phyloP scores from a whole-genome alignment of 495 filamentous ascomycete species.

The Talaromyces wortmannii region DNA sequence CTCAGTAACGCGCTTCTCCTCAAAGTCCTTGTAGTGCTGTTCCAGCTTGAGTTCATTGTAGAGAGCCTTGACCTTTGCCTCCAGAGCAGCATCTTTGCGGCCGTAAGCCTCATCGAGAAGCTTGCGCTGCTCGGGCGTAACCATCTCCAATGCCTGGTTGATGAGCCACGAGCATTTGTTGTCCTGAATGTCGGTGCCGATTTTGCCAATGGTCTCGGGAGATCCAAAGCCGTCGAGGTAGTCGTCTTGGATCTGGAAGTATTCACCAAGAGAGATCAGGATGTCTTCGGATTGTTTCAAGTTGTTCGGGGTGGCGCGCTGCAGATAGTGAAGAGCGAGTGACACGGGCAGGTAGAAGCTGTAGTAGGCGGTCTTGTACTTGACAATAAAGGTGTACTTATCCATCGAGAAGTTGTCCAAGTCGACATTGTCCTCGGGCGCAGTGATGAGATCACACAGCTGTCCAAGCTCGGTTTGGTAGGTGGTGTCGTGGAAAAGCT shows the following conservation, averaged over 20 bases:
- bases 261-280: constrained; percentile 96
- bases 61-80: constrained; percentile 79
- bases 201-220: constrained; percentile 94
- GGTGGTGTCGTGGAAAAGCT: constrained; percentile 91
- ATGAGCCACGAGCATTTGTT: constrained; percentile 99
- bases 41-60: constrained; percentile 81
- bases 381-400: constrained; percentile 97
- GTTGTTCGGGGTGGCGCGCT: constrained; percentile 75
- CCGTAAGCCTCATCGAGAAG: constrained; percentile 81
- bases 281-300: constrained; percentile 82
- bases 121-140: constrained; percentile 73
- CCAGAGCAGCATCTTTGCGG: constrained; percentile 71
- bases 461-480: constrained; percentile 94
- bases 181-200: constrained; percentile 96
- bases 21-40: constrained; percentile 75
- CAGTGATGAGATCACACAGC: constrained; percentile 88
- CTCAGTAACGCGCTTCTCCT: constrained; percentile 73
- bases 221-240: constrained; percentile 96
- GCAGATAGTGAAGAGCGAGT: constrained; percentile 73
- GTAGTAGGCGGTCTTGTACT: constrained; percentile 99
- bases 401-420: constrained; percentile 88
- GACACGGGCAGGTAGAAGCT: constrained; percentile 98
- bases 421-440: constrained; percentile 82
- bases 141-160: constrained; percentile 80
- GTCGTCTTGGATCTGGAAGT: constrained; percentile 98